Base-by-base conservation (phyloP, 768 basidiomycete species). In the Lepiota brunneoincarnata region DNA sequence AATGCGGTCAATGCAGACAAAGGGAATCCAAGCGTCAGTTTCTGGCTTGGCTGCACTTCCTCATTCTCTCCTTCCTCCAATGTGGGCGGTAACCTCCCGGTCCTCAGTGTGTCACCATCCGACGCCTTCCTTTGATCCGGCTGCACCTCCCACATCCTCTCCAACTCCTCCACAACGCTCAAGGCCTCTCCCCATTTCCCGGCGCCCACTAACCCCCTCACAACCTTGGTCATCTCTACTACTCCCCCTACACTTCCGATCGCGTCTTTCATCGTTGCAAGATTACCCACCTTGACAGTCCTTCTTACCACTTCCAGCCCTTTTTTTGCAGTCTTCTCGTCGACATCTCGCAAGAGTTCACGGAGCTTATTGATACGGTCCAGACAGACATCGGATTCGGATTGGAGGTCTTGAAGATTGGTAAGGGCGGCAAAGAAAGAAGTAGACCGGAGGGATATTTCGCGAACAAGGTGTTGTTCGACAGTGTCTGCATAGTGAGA, bases 341-440 rank as follows among this genome's bases (percentile, higher is more conserved):
- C 91, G 2, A 96, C 86, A 20, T 90, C 84, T 39, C 75, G 75
- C 11, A 99, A 76, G 47, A 91, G 79, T 0, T 68, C 65, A 20
- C 91, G 89, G 4, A 98, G 77, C 23, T 82, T 76, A 6, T 79
- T 74, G 56, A 98, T 91, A 42, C 89, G 84, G 40, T 76, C 71
- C 5, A 98, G 76, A 63, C 94, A 95, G 44, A 84, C 80, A 44
- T 87, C 81, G 0, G 93, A 95, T 65, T 97, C 93, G 4, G 89
- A 82, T 64, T 94, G 93, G 10, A 99, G 81, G 58, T 93, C 89
- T 63, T 97, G 91, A 6, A 99, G 77, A 68, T 99, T 99, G 6
- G 93, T 82, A 35, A 99, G 81, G 6, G 97, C 97, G 4, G 95
- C 88, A 63, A 98, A 99, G 80, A 99, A 99, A 1, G 93, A 93